These are phyloP conservation scores for Mycena vulgaris DNA, from an alignment of 768 basidiomycete genomes.

Conservation along the genomic window DNA sequence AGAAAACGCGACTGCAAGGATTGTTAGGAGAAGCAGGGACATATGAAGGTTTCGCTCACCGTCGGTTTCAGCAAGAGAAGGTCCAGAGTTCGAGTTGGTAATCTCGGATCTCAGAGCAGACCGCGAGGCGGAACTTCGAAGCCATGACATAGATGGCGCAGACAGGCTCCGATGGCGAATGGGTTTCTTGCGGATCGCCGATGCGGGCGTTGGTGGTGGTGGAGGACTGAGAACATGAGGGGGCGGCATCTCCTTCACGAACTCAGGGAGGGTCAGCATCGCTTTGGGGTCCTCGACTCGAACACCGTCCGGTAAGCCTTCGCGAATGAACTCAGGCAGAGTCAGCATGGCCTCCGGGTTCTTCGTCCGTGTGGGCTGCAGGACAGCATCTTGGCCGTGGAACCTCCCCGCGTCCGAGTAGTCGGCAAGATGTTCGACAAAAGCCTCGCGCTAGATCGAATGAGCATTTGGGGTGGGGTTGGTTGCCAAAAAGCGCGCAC, in stretches of 20 bases:
- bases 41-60: slow-evolving; percentile 31
- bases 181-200: slow-evolving; percentile 49
- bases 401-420: slow-evolving; percentile 84
- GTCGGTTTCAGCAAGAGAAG: slow-evolving; percentile 34
- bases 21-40: slow-evolving; percentile 15
- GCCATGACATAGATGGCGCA: slow-evolving; percentile 74
- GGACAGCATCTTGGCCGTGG: slow-evolving; percentile 83
- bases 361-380: slow-evolving; percentile 56
- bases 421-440: slow-evolving; percentile 80
- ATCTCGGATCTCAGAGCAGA: slow-evolving; percentile 40
- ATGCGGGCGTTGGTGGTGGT: slow-evolving; percentile 26
- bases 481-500: slow-evolving; percentile 51
- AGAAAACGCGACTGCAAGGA: slow-evolving; percentile 54
- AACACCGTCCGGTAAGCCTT: slow-evolving; percentile 58
- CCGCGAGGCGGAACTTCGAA: slow-evolving; percentile 57
- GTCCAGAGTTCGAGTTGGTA: slow-evolving; percentile 36
- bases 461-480: not conserved
- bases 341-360: slow-evolving; percentile 70
- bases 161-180: slow-evolving; percentile 68
- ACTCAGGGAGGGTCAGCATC: slow-evolving; percentile 71
- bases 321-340: slow-evolving; percentile 76
- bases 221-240: slow-evolving; percentile 38
- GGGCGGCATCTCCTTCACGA: slow-evolving; percentile 67
- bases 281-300: slow-evolving; percentile 59
- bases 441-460: slow-evolving; percentile 72